phyloP scores from a whole-genome alignment of 2,329 filamentous ascomycete genomes.

The Ascosphaera apis region DNA sequence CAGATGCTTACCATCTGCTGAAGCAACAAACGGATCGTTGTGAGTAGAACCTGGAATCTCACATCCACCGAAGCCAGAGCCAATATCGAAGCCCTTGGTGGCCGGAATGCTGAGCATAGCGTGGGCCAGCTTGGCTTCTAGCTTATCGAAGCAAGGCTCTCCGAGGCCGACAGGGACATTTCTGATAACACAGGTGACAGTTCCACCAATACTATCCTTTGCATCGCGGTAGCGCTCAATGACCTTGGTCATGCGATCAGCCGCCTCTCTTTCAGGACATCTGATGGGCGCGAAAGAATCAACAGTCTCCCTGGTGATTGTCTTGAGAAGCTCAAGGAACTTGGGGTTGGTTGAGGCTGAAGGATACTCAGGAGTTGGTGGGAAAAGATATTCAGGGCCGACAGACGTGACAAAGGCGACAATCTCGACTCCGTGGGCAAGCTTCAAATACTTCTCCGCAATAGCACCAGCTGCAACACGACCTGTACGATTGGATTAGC shows the following conservation, averaged over 20 bases:
- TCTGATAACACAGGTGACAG: slow-evolving; percentile 79
- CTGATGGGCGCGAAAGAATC: slow-evolving; percentile 70
- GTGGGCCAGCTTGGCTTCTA: slow-evolving; percentile 76
- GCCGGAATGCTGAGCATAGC: slow-evolving; percentile 91
- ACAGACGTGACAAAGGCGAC: slow-evolving; percentile 76
- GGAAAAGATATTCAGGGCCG: slow-evolving; percentile 55
- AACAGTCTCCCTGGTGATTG: slow-evolving; percentile 50
- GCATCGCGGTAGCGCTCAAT: slow-evolving; percentile 59
- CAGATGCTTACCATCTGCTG: slow-evolving; percentile 29
- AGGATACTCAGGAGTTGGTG: slow-evolving; percentile 43
- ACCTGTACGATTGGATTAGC: too few relatives aligned
- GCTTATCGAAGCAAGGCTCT: slow-evolving; percentile 87
- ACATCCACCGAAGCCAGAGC: slow-evolving; percentile 72
- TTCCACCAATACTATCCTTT: slow-evolving; percentile 79
- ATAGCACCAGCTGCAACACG: slow-evolving; percentile 80
- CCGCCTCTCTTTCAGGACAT: slow-evolving; percentile 47
- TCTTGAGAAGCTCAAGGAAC: slow-evolving; percentile 52
- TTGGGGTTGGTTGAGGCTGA: slow-evolving; percentile 50
- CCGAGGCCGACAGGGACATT: slow-evolving; percentile 69
- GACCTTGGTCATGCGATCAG: slow-evolving; percentile 49
- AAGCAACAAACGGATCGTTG: slow-evolving; percentile 64
- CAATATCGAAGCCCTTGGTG: slow-evolving; percentile 88
- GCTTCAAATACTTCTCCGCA: slow-evolving; percentile 70
- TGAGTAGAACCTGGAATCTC: slow-evolving; percentile 72
- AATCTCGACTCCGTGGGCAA: slow-evolving; percentile 71